These are phyloP conservation scores for Pythium phragmiticola DNA, from an alignment of 352 stramenopile genomes.

Conservation along the genomic window DNA sequence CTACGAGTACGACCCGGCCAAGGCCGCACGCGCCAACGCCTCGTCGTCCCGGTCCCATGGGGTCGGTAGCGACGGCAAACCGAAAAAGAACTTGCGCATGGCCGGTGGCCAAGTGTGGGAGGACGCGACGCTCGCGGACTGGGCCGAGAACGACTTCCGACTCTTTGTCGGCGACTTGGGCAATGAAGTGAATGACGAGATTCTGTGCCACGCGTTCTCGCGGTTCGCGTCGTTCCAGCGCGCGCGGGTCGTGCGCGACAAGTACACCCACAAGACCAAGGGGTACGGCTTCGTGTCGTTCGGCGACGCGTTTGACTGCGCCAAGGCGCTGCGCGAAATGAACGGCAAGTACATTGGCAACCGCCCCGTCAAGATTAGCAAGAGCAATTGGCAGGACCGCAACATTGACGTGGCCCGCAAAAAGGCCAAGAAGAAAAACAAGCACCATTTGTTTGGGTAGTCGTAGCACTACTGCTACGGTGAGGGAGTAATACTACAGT, in stretches of 20 bases:
- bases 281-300: constrained; percentile 97
- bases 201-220: constrained; percentile 76
- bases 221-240: constrained; percentile 78
- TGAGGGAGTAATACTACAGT: too few species aligned
- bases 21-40: constrained; percentile 24
- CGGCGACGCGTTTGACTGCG: constrained; percentile 92
- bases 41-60: not conserved
- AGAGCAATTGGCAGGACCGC: constrained; percentile 95
- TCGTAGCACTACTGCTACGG: not conserved
- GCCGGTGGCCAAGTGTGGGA: constrained; percentile 90
- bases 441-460: constrained; percentile 73
- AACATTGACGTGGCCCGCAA: constrained; percentile 90
- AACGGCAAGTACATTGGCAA: constrained; percentile 96
- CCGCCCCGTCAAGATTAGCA: constrained; percentile 93
- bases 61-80: constrained; percentile 24
- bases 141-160: constrained; percentile 96
- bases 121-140: constrained; percentile 91
- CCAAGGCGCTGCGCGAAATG: constrained; percentile 94
- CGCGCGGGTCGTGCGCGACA: constrained; percentile 80
- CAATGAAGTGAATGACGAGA: constrained; percentile 91
- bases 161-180: constrained; percentile 95
- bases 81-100: constrained; percentile 64
- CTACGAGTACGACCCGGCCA: constrained; percentile 78
- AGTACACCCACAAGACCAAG: constrained; percentile 86
- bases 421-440: constrained; percentile 87